Evolutionary conservation across 2,329 filamentous ascomycete species (phyloP).

Genomic region (Chalaropsis thielavioides): DNA sequence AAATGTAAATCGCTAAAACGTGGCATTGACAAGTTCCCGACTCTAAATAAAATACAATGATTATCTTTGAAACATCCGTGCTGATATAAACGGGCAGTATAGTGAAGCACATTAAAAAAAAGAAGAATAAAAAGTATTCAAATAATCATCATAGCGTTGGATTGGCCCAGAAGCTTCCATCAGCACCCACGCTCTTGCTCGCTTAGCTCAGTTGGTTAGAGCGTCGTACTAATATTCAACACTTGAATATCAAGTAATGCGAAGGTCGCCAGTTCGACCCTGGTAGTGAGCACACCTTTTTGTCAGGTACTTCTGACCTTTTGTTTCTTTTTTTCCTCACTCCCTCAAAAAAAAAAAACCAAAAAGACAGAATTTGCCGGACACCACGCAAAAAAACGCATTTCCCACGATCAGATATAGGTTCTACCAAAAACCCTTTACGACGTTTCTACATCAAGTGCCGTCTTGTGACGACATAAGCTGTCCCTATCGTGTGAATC

Average conservation of each 20-base stretch:
- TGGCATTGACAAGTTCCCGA: no score
- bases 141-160: background rate
- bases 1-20: no score
- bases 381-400: background rate
- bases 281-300: constrained; percentile 10
- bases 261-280: constrained; percentile 16
- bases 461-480: constrained; percentile 12
- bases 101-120: no score
- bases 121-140: background rate
- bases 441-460: constrained; percentile 16
- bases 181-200: background rate
- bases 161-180: background rate
- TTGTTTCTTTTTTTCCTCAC: background rate
- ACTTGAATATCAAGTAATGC: constrained; percentile 12
- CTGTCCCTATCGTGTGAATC: constrained; percentile 18
- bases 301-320: background rate
- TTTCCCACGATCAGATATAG: constrained; percentile 9
- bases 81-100: no score
- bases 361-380: background rate
- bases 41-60: no score
- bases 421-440: constrained; percentile 16
- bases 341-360: background rate
- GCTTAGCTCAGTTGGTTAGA: constrained; percentile 17
- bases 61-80: no score
- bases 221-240: constrained; percentile 16